Evolutionary conservation across 1,284 basidiomycete species (phyloP).

Genomic region (Ustilago esculenta): DNA sequence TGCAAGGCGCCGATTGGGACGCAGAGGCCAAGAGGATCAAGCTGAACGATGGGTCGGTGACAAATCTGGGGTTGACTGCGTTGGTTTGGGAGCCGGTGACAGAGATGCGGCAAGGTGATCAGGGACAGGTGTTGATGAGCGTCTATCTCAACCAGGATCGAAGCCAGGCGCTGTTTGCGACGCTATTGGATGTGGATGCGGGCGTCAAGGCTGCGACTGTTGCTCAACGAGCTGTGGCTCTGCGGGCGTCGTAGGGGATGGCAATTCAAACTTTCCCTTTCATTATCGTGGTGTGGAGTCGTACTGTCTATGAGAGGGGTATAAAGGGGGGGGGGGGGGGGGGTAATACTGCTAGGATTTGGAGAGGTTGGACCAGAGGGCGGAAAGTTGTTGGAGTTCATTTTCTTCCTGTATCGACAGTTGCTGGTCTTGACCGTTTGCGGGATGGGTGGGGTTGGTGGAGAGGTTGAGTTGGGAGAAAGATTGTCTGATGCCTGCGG

Average conservation of each 20-base stretch:
- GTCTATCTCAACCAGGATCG: slow-evolving; percentile 92
- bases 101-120: background rate
- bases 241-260: slow-evolving; percentile 49
- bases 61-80: slow-evolving; percentile 46
- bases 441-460: background rate
- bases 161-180: slow-evolving; percentile 86
- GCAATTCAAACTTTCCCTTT: no score
- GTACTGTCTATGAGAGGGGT: no score
- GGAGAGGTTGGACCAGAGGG: slow-evolving; percentile 20
- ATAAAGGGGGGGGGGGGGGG: background rate
- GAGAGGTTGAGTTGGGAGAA: slow-evolving; percentile 14
- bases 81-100: slow-evolving; percentile 47
- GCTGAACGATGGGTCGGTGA: slow-evolving; percentile 54
- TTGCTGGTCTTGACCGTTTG: no score
- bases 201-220: slow-evolving; percentile 37
- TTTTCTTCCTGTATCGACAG: slow-evolving; percentile 15
- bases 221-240: slow-evolving; percentile 61
- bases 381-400: slow-evolving; percentile 18
- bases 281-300: no score
- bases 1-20: slow-evolving; percentile 60
- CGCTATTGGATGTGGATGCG: slow-evolving; percentile 78
- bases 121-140: slow-evolving; percentile 73
- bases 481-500: slow-evolving; percentile 17
- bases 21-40: slow-evolving; percentile 18
- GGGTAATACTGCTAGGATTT: slow-evolving; percentile 1